A percentile compares a stretch with the other conserved stretches of the same genome.
Evolutionary conservation across 2,329 filamentous ascomycete genomes (phyloP).

Genomic region (Aspergillus sp.): DNA sequence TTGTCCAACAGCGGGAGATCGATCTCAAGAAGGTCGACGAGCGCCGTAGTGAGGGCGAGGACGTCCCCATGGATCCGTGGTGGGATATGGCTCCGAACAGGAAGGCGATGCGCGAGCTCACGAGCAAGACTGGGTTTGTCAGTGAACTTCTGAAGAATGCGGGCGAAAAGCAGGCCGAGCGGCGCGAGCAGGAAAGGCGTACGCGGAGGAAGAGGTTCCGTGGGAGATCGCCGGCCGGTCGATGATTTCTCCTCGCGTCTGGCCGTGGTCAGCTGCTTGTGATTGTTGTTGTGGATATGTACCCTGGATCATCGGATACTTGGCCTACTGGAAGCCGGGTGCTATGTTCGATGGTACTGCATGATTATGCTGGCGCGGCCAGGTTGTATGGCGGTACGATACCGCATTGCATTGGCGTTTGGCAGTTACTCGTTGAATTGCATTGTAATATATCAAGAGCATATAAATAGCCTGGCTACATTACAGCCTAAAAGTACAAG

Average conservation of each 20-base stretch:
- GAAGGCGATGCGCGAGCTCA: constrained; percentile 18
- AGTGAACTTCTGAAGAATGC: too few species aligned
- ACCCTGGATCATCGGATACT: too few species aligned
- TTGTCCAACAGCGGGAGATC: constrained; percentile 17
- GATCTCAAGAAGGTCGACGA: constrained; percentile 13
- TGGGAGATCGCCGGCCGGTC: too few species aligned
- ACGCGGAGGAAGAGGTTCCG: too few species aligned
- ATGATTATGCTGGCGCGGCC: too few species aligned
- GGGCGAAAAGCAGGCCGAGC: too few species aligned
- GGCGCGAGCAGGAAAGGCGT: too few species aligned
- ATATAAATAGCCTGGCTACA: not conserved
- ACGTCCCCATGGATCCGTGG: constrained; percentile 13
- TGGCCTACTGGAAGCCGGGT: too few species aligned
- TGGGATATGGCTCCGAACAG: constrained; percentile 25
- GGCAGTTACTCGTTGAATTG: constrained; percentile 1
- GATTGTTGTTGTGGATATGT: too few species aligned
- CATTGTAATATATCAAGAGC: constrained; percentile 1
- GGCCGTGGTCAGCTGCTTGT: too few species aligned
- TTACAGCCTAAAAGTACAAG: not conserved
- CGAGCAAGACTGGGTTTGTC: constrained; percentile 19
- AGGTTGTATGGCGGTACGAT: not conserved
- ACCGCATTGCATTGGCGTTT: not conserved
- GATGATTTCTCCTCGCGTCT: too few species aligned
- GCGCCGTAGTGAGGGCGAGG: constrained; percentile 2
- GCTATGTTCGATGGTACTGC: too few species aligned